These are phyloP conservation scores for Hypoxylon rubiginosum DNA, from an alignment of 2,329 filamentous ascomycete genomes.

Conservation along the genomic window DNA sequence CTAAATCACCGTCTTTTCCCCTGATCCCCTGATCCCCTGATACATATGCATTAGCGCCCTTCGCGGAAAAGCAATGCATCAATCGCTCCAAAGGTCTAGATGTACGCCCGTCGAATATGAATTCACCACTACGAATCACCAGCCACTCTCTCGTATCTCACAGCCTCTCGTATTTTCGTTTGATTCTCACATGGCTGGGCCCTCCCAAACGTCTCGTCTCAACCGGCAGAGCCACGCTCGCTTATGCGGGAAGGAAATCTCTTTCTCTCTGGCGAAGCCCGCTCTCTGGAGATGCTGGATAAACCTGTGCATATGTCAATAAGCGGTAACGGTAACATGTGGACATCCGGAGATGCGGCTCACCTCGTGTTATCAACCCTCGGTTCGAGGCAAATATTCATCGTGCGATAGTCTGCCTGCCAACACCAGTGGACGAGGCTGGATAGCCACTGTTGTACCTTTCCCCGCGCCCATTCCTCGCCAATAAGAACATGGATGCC, in stretches of 20 bases:
- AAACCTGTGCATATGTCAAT: slow-evolving; percentile 63
- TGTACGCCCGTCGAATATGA: slow-evolving; percentile 29
- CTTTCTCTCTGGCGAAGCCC: slow-evolving; percentile 89
- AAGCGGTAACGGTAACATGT: neutral
- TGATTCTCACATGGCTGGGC: slow-evolving; percentile 68
- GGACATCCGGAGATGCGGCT: slow-evolving; percentile 49
- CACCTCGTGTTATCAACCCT: slow-evolving; percentile 92
- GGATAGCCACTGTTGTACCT: slow-evolving; percentile 85
- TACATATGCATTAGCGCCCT: slow-evolving; percentile 29
- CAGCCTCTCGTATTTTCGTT: slow-evolving; percentile 12
- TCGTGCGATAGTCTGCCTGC: slow-evolving; percentile 82
- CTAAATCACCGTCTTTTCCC: slow-evolving; percentile 19
- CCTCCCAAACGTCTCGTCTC: slow-evolving; percentile 83
- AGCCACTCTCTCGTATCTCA: neutral
- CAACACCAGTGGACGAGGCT: slow-evolving; percentile 90
- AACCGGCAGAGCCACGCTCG: slow-evolving; percentile 89
- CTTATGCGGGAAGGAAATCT: slow-evolving; percentile 91
- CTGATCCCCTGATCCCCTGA: too few species aligned
- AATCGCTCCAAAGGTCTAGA: slow-evolving; percentile 8
- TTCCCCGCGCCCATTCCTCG: slow-evolving; percentile 89
- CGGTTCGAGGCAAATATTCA: slow-evolving; percentile 87
- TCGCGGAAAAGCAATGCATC: slow-evolving; percentile 21
- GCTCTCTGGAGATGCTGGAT: slow-evolving; percentile 77
- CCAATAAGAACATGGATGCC: slow-evolving; percentile 91
- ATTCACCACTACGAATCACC: slow-evolving; percentile 16